A percentile compares a stretch with the other conserved stretches of the same genome.
phyloP scores from a whole-genome alignment of 2,329 filamentous ascomycete genomes.

The Aotearoamyces nothofagi region DNA sequence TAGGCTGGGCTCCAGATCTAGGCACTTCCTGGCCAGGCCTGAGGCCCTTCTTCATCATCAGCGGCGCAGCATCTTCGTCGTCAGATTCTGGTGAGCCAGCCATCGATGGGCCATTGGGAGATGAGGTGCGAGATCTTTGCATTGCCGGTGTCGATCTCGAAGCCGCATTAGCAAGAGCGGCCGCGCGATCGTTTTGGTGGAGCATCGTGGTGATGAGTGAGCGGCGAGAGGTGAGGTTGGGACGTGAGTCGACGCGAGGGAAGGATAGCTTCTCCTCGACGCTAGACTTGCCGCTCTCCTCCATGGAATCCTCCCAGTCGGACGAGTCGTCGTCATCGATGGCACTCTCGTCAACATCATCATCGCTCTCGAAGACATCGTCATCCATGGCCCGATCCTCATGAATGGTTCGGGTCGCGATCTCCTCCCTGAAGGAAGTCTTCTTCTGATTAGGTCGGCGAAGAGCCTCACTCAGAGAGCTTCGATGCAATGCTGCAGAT shows the following conservation, averaged over 20 bases:
- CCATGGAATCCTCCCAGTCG: slow-evolving; percentile 51
- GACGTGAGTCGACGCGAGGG: slow-evolving; percentile 78
- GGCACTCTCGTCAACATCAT: slow-evolving; percentile 67
- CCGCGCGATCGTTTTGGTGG: slow-evolving; percentile 60
- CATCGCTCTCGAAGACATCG: slow-evolving; percentile 43
- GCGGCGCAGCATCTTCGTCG: slow-evolving; percentile 28
- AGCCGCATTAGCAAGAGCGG: slow-evolving; percentile 50
- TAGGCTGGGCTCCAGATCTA: slow-evolving; percentile 57
- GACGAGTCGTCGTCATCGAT: slow-evolving; percentile 52
- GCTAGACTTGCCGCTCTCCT: slow-evolving; percentile 71
- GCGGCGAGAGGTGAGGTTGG: slow-evolving; percentile 69
- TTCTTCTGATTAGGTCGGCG: slow-evolving; percentile 51
- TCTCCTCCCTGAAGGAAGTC: slow-evolving; percentile 66
- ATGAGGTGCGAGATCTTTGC: slow-evolving; percentile 46
- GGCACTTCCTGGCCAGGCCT: slow-evolving; percentile 29
- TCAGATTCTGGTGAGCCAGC: slow-evolving; percentile 30
- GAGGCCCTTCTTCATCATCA: slow-evolving; percentile 35
- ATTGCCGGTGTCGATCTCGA: slow-evolving; percentile 37
- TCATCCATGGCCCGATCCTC: slow-evolving; percentile 34
- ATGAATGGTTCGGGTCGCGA: slow-evolving; percentile 52
- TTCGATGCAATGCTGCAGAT: slow-evolving; percentile 28
- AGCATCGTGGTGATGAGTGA: slow-evolving; percentile 86
- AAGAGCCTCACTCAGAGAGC: slow-evolving; percentile 36
- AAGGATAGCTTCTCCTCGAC: slow-evolving; percentile 71
- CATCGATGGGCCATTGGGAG: slow-evolving; percentile 51